A percentile compares a stretch with the other conserved stretches of the same genome.
Evolutionary conservation across 768 basidiomycete genomes (phyloP).

Genomic region (Suillus sp.): DNA sequence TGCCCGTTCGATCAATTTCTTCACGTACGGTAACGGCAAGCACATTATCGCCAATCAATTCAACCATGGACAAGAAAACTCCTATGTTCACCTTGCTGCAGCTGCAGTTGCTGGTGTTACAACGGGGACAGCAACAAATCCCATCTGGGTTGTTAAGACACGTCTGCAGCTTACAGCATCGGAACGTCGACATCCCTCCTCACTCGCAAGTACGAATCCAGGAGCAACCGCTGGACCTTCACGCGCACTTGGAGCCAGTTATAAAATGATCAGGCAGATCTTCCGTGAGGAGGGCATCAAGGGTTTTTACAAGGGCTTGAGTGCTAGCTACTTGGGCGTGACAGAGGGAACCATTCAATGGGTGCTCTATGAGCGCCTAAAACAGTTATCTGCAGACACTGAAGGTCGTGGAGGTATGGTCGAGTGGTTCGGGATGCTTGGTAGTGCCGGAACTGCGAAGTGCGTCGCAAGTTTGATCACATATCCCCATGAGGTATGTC

Average conservation of each 20-base stretch:
- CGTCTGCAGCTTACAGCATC: slow-evolving; percentile 76
- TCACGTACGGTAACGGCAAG: slow-evolving; percentile 96
- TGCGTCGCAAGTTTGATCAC: slow-evolving; percentile 93
- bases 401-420: slow-evolving; percentile 57
- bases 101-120: slow-evolving; percentile 85
- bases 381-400: slow-evolving; percentile 57
- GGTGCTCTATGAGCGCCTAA: slow-evolving; percentile 93
- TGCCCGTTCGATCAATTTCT: slow-evolving; percentile 97
- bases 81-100: slow-evolving; percentile 81
- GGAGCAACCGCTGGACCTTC: slow-evolving; percentile 16
- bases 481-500: slow-evolving; percentile 92
- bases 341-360: slow-evolving; percentile 97
- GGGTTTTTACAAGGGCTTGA: slow-evolving; percentile 94
- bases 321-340: slow-evolving; percentile 93
- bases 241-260: slow-evolving; percentile 53
- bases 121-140: slow-evolving; percentile 92
- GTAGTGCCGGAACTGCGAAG: slow-evolving; percentile 91
- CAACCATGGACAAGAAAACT: slow-evolving; percentile 76
- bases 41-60: slow-evolving; percentile 82
- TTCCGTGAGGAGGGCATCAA: slow-evolving; percentile 76
- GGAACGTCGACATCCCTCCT: slow-evolving; percentile 23
- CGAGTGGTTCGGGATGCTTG: slow-evolving; percentile 83
- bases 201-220: slow-evolving; percentile 6
- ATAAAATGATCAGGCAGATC: slow-evolving; percentile 69
- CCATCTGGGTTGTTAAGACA: slow-evolving; percentile 99